Conservation (phyloP, 1,284 basidiomycete genomes). For the Coriolopsis trogii region DNA sequence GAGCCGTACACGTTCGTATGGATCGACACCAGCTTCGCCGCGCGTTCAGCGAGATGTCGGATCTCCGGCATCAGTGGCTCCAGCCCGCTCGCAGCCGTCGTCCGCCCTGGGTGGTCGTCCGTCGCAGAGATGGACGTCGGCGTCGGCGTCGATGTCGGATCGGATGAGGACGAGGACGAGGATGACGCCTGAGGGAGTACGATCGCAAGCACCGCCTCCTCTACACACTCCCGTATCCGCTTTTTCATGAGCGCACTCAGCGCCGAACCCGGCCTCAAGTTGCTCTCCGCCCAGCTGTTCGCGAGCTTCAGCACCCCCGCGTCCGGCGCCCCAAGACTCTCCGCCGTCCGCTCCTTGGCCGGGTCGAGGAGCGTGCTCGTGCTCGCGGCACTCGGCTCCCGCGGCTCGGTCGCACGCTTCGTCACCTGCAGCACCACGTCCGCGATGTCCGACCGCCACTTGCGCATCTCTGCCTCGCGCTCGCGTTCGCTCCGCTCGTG, state of each 20-base stretch:
- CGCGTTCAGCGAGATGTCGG: slow-evolving; percentile 63
- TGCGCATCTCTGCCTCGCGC: slow-evolving; percentile 36
- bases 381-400: slow-evolving; percentile 27
- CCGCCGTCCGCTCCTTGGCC: slow-evolving; percentile 12
- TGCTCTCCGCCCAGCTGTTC: slow-evolving; percentile 63
- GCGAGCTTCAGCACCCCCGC: slow-evolving; percentile 56
- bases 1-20: slow-evolving; percentile 76
- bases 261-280: slow-evolving; percentile 57
- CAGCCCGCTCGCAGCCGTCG: slow-evolving; percentile 55
- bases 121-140: neutral
- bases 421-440: slow-evolving; percentile 40
- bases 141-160: neutral
- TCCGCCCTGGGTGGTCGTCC: slow-evolving; percentile 15
- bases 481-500: slow-evolving; percentile 23
- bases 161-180: neutral
- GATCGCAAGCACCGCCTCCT: slow-evolving; percentile 56
- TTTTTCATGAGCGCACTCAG: slow-evolving; percentile 62
- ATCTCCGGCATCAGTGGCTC: slow-evolving; percentile 74
- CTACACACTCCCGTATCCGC: slow-evolving; percentile 66
- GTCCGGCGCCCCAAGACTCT: slow-evolving; percentile 44
- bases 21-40: slow-evolving; percentile 68
- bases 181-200: slow-evolving; percentile 46
- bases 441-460: slow-evolving; percentile 42
- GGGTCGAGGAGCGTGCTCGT: slow-evolving; percentile 25
- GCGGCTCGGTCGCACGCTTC: slow-evolving; percentile 35